Evolutionary conservation across 805 yeast species (phyloP).

Genomic region (Candida koratica): DNA sequence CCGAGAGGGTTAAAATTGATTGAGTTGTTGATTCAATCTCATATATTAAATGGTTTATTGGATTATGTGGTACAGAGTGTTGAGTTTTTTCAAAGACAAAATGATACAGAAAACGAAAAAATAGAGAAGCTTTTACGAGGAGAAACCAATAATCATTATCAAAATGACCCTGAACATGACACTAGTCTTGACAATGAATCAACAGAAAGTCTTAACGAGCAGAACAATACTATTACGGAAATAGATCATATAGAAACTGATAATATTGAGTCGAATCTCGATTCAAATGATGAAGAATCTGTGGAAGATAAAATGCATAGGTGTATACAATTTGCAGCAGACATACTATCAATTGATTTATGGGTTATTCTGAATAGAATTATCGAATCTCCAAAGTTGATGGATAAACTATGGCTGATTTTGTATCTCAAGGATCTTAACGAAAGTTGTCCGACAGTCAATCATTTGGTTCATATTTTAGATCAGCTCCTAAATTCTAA

Average conservation of each 20-base stretch:
- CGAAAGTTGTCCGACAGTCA: conserved; percentile 38
- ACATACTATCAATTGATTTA: conserved; percentile 36
- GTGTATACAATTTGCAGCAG: conserved; percentile 37
- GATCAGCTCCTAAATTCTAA: conserved; percentile 76
- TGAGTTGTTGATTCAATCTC: conserved; percentile 77
- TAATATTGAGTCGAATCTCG: conserved; percentile 7
- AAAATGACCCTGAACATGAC: neutral
- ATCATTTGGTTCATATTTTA: conserved; percentile 55
- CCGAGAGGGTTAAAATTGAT: conserved; percentile 53
- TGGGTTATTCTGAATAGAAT: conserved; percentile 43
- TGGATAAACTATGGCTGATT: conserved; percentile 41
- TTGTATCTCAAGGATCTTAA: conserved; percentile 26
- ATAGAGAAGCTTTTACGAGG: conserved; percentile 16
- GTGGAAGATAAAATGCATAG: conserved; percentile 33
- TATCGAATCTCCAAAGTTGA: conserved; percentile 39
- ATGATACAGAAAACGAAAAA: conserved; percentile 21
- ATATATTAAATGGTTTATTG: conserved; percentile 63
- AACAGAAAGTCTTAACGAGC: neutral
- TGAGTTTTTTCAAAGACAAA: conserved; percentile 36
- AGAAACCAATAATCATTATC: conserved; percentile 9
- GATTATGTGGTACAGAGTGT: conserved; percentile 57
- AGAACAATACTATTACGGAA: neutral
- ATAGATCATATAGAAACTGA: conserved; percentile 2
- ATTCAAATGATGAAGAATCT: conserved; percentile 23
- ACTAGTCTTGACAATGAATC: neutral